These are phyloP conservation scores for Amyloporia xantha DNA, from an alignment of 768 basidiomycete species.

Conservation along the genomic window DNA sequence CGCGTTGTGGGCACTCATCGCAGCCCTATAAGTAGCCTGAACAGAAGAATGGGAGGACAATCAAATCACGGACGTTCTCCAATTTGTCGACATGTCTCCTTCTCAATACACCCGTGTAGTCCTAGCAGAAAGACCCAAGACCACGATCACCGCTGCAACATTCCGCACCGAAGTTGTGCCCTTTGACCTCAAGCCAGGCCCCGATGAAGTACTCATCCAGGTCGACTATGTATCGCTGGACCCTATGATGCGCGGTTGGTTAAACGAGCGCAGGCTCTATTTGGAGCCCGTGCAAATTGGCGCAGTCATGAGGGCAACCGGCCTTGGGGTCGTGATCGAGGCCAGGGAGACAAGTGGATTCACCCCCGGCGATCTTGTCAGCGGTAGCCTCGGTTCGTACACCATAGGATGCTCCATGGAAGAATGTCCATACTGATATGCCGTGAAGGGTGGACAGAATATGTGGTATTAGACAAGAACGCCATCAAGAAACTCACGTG, in stretches of 20 bases:
- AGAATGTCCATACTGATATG: neutral
- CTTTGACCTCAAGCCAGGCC: constrained; percentile 46
- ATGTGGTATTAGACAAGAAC: constrained; percentile 52
- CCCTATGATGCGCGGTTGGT: constrained; percentile 82
- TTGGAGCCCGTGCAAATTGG: constrained; percentile 48
- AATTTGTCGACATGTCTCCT: constrained; percentile 1
- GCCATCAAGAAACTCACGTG: constrained; percentile 49
- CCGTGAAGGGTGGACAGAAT: constrained; percentile 76
- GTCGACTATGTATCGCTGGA: constrained; percentile 78
- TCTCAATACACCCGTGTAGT: constrained; percentile 58
- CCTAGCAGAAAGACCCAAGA: constrained; percentile 66
- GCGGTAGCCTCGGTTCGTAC: constrained; percentile 49
- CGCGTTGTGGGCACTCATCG: no score
- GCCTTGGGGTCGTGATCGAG: constrained; percentile 59
- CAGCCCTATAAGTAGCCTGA: no score
- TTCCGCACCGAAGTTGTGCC: constrained; percentile 57
- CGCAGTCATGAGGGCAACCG: constrained; percentile 66
- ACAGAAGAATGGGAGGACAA: no score
- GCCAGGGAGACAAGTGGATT: constrained; percentile 48
- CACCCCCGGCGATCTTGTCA: constrained; percentile 64
- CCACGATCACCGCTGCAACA: constrained; percentile 62
- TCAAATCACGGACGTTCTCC: no score
- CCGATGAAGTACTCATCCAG: constrained; percentile 62
- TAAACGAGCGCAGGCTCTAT: constrained; percentile 66
- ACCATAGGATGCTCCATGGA: neutral